A percentile compares a stretch with the other conserved stretches of the same genome.
phyloP scores from a whole-genome alignment of 441 rosid species.

The Populus trichocarpa region DNA sequence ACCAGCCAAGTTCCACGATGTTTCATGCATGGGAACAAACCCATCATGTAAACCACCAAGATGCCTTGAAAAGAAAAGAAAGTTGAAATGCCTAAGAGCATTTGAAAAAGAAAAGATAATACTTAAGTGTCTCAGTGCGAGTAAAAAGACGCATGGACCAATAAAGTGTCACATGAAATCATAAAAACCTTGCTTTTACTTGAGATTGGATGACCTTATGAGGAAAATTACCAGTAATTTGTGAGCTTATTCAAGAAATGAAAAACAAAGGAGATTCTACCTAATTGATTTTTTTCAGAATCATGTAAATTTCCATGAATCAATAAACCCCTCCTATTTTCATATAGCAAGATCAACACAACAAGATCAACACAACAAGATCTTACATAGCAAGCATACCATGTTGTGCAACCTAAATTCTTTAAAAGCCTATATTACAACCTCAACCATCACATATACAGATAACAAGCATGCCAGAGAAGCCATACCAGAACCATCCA shows the following conservation, averaged over 20 bases:
- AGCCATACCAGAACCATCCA: constrained; percentile 61
- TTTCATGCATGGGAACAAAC: no score
- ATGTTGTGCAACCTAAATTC: neutral
- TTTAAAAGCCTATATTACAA: neutral
- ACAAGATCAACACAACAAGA: neutral
- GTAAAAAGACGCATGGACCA: no score
- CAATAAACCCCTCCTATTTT: neutral
- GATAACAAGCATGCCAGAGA: neutral
- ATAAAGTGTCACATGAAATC: neutral
- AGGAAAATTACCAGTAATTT: neutral
- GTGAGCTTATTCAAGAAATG: neutral
- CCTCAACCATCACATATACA: neutral
- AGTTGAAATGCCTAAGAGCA: no score
- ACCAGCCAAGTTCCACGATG: no score
- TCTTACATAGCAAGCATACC: neutral
- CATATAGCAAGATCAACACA: no score
- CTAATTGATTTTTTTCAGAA: neutral
- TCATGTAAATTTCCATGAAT: neutral
- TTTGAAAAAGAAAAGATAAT: no score
- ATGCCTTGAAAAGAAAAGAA: no score
- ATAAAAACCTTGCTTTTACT: neutral
- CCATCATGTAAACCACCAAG: no score
- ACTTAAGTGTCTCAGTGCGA: no score
- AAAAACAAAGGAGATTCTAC: neutral
- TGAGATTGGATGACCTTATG: neutral